Conservation (phyloP, 192 early-diverging fungal species). For the Coemansia sp. region DNA sequence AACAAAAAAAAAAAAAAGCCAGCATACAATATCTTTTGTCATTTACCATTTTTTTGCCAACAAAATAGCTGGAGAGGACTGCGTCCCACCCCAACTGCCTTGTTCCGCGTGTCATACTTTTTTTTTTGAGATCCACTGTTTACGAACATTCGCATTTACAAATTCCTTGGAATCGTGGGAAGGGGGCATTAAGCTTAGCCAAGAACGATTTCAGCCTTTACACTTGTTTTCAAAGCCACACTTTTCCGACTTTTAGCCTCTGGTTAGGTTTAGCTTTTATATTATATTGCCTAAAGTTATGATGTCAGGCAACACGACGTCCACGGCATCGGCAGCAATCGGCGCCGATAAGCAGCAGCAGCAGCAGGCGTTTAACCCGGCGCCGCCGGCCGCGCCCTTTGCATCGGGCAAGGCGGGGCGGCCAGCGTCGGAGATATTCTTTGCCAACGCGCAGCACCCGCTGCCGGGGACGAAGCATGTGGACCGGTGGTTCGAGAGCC, state of each 20-base stretch:
- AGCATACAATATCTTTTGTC: background rate
- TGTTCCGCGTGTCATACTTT: background rate
- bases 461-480: slow-evolving; percentile 50
- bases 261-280: background rate
- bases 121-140: background rate
- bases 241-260: background rate
- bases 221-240: slow-evolving; percentile 1
- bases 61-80: background rate
- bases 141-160: background rate
- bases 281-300: slow-evolving; percentile 5
- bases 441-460: slow-evolving; percentile 48
- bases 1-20: background rate
- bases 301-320: slow-evolving; percentile 32
- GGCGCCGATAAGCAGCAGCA: slow-evolving; percentile 9
- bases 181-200: too few species aligned
- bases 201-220: background rate
- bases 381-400: slow-evolving; percentile 28
- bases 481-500: slow-evolving; percentile 89
- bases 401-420: slow-evolving; percentile 22
- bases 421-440: slow-evolving; percentile 47
- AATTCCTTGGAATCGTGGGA: background rate
- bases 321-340: background rate
- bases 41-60: too few species aligned
- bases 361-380: slow-evolving; percentile 22
- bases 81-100: background rate